Conservation (phyloP, 179 eudicot genomes). For the Heliamphora ciliata region DNA sequence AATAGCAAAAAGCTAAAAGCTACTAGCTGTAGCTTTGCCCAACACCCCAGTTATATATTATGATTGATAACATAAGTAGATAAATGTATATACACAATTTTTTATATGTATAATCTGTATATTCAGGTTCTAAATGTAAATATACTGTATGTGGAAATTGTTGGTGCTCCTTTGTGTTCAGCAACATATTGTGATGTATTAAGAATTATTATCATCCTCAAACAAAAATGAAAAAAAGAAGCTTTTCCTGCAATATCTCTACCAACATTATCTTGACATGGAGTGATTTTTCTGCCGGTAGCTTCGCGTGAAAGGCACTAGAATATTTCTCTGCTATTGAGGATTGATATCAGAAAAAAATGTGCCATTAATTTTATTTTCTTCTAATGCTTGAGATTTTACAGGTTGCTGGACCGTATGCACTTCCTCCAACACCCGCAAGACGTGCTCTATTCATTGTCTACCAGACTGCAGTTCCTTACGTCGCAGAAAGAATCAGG, state of each 20-base stretch:
- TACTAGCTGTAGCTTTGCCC: no score
- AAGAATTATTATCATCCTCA: not conserved
- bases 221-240: not conserved
- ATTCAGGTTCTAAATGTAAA: not conserved
- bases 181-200: not conserved
- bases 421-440: conserved; percentile 96
- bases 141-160: conserved; percentile 1
- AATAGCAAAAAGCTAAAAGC: no score
- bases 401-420: conserved; percentile 86
- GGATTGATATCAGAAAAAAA: not conserved
- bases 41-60: no score
- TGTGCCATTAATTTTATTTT: not conserved
- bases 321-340: not conserved
- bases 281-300: not conserved
- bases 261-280: not conserved
- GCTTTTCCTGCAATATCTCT: not conserved
- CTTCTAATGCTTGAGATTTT: conserved; percentile 10
- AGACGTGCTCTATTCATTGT: conserved; percentile 83
- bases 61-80: no score
- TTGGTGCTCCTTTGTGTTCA: not conserved
- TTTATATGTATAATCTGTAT: not conserved
- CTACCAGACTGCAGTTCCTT: conserved; percentile 91
- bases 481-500: conserved; percentile 94
- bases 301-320: not conserved
- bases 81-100: not conserved